A percentile compares a stretch with the other conserved stretches of the same genome.
These are phyloP conservation scores for Leptographium lundbergii DNA, from an alignment of 2,329 filamentous ascomycete genomes.

Conservation along the genomic window DNA sequence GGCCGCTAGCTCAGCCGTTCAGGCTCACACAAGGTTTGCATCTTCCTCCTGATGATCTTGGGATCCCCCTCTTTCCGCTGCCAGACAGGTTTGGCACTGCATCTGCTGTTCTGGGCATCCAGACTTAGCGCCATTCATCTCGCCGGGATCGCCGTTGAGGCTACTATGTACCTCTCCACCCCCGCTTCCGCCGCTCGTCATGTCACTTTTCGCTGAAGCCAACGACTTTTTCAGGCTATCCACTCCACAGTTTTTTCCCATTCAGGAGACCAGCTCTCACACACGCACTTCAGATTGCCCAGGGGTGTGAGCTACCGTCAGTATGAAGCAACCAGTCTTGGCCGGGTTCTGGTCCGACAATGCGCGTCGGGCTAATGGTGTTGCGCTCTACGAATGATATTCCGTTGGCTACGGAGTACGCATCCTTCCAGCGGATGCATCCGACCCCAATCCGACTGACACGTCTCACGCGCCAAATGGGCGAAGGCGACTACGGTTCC, in stretches of 20 bases:
- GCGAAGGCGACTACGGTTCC: not conserved
- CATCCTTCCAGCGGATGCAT: not conserved
- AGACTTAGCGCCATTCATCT: not conserved
- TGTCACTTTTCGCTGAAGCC: not conserved
- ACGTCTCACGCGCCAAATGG: not conserved
- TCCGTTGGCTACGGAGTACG: not conserved
- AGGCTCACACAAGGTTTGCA: not conserved
- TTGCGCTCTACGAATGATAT: not conserved
- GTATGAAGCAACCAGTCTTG: not conserved
- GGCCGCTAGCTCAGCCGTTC: not conserved
- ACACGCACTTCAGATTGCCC: too few species aligned
- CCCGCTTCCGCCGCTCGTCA: not conserved
- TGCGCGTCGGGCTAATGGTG: not conserved
- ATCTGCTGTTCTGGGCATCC: not conserved
- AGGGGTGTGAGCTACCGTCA: too few species aligned
- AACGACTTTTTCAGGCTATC: not conserved
- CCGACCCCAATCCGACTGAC: not conserved
- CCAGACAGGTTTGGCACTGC: not conserved
- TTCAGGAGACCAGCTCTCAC: not conserved
- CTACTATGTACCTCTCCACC: not conserved
- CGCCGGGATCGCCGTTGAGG: constrained; percentile 4
- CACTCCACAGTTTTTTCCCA: not conserved
- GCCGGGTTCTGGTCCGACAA: not conserved
- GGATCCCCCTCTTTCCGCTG: not conserved
- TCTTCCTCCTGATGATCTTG: not conserved